Percentiles rank a stretch among this genome's conserved stretches.
These are phyloP conservation scores for Blastocystis sp. DNA, from an alignment of 352 stramenopile genomes.

Conservation along the genomic window DNA sequence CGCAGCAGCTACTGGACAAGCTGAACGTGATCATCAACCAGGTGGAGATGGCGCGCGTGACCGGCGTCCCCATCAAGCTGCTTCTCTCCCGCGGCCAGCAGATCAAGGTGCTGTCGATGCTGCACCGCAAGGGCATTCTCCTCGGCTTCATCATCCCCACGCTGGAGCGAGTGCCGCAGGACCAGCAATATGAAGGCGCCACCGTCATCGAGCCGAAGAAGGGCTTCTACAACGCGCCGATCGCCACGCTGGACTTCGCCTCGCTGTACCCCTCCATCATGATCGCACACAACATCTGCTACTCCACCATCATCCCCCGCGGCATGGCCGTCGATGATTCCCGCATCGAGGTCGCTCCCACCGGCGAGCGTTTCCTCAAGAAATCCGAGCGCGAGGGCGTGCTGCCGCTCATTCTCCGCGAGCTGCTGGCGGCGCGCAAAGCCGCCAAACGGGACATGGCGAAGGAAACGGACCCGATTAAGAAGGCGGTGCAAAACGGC, in stretches of 20 bases:
- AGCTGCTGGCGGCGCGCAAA: constrained; percentile 89
- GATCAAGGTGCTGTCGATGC: constrained; percentile 97
- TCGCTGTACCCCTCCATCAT: constrained; percentile 99
- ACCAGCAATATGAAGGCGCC: constrained; percentile 88
- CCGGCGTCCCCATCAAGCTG: constrained; percentile 89
- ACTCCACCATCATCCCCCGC: constrained; percentile 84
- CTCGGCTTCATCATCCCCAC: constrained; percentile 87
- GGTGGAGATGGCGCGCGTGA: constrained; percentile 98
- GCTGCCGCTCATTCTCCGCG: constrained; percentile 91
- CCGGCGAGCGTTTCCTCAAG: constrained; percentile 86
- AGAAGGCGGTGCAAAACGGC: constrained; percentile 96
- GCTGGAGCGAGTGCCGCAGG: constrained; percentile 64
- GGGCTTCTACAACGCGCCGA: constrained; percentile 93
- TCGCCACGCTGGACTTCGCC: constrained; percentile 97
- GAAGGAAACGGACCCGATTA: constrained; percentile 89
- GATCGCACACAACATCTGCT: constrained; percentile 98
- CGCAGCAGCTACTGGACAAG: constrained; percentile 90
- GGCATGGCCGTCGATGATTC: not conserved
- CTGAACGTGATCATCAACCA: constrained; percentile 97
- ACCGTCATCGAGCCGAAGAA: constrained; percentile 98
- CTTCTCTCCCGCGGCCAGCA: constrained; percentile 92
- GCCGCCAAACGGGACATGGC: constrained; percentile 98
- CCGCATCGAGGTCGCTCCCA: constrained; percentile 65
- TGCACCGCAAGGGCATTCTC: constrained; percentile 85
- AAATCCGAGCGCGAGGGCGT: constrained; percentile 89